These are phyloP conservation scores for Peltaster fructicola DNA, from an alignment of 2,329 filamentous ascomycete genomes.

Conservation along the genomic window DNA sequence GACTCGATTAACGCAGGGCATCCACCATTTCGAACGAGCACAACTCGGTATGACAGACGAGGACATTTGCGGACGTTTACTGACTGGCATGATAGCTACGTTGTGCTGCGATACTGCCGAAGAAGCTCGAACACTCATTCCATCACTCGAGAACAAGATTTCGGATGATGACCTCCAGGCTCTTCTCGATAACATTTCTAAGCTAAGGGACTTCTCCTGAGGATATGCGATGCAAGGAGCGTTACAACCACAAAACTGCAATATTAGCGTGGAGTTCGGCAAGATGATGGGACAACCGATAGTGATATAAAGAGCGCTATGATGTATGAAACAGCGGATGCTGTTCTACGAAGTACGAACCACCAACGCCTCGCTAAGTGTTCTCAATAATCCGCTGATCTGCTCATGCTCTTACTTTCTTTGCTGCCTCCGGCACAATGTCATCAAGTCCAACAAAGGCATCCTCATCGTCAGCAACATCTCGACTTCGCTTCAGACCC, in stretches of 20 bases:
- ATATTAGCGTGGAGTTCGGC: no score
- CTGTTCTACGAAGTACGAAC: constrained; percentile 6
- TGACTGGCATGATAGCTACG: constrained; percentile 44
- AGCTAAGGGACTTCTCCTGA: constrained; percentile 42
- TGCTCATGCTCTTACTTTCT: not conserved
- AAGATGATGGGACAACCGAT: no score
- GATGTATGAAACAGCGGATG: no score
- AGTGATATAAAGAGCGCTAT: no score
- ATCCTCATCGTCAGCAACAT: constrained; percentile 36
- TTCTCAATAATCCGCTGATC: not conserved
- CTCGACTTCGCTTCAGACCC: constrained; percentile 72
- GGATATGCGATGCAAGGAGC: no score
- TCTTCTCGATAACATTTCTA: constrained; percentile 77
- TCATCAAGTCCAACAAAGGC: constrained; percentile 12
- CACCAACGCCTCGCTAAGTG: constrained; percentile 3
- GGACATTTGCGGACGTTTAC: constrained; percentile 1
- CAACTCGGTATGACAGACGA: constrained; percentile 40
- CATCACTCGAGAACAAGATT: constrained; percentile 76
- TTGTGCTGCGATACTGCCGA: constrained; percentile 84
- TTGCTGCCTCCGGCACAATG: constrained; percentile 1
- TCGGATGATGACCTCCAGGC: constrained; percentile 74
- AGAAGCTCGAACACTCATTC: constrained; percentile 91
- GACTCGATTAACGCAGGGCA: constrained; percentile 5
- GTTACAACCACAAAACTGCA: no score
- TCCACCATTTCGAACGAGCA: constrained; percentile 72